Conservation (phyloP, 768 basidiomycete species). For the Leccinum sublutescens region DNA sequence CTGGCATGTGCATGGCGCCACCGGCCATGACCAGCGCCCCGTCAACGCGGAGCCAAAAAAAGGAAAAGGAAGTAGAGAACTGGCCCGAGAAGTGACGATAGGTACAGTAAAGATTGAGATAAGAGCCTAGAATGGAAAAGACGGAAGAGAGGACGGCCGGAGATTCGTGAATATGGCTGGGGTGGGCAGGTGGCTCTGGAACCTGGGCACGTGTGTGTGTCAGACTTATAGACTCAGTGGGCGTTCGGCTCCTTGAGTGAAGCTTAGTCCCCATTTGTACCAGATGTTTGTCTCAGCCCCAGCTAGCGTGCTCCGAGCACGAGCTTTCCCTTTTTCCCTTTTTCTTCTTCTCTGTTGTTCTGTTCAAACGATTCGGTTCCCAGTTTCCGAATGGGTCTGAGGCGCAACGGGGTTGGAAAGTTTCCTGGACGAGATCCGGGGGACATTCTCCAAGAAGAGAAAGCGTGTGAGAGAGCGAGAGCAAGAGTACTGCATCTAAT, state of each 20-base stretch:
- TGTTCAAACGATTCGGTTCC: constrained; percentile 3
- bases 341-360: neutral
- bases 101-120: neutral
- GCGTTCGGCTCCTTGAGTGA: neutral
- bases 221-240: neutral
- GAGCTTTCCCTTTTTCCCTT: neutral
- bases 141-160: neutral
- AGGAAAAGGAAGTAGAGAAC: neutral
- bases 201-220: neutral
- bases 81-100: neutral
- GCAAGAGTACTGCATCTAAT: constrained; percentile 1
- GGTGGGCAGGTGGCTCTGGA: neutral
- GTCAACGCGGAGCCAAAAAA: neutral
- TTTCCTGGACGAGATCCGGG: constrained; percentile 7
- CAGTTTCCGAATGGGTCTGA: constrained; percentile 23
- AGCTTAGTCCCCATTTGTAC: neutral
- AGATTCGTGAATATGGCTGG: neutral
- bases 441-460: neutral
- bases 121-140: neutral
- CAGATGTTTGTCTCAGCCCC: neutral
- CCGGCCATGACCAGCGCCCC: neutral
- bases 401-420: constrained; percentile 3
- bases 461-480: neutral
- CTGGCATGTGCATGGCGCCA: neutral
- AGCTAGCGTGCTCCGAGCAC: constrained; percentile 18